These are phyloP conservation scores for Coemansia biformis DNA, from an alignment of 192 early-diverging fungal genomes.

Conservation along the genomic window DNA sequence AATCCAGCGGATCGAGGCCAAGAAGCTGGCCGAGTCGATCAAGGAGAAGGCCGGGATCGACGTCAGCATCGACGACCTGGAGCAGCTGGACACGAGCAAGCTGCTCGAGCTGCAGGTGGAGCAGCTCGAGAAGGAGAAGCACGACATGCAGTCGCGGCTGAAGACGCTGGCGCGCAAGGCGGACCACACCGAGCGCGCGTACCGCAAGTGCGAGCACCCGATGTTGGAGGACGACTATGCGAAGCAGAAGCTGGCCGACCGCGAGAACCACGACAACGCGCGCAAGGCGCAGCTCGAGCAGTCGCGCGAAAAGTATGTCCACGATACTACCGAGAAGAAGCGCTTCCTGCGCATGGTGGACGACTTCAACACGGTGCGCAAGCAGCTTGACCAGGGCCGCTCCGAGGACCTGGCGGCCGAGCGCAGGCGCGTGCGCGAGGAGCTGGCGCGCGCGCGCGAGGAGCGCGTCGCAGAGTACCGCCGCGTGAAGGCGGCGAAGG, in stretches of 20 bases:
- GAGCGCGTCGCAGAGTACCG: constrained; percentile 50
- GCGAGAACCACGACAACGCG: constrained; percentile 69
- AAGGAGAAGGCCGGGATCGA: constrained; percentile 61
- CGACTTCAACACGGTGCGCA: constrained; percentile 67
- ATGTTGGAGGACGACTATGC: constrained; percentile 88
- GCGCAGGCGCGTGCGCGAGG: constrained; percentile 58
- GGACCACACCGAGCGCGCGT: constrained; percentile 92
- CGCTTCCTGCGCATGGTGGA: constrained; percentile 75
- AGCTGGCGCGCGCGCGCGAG: constrained; percentile 42
- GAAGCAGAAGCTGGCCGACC: constrained; percentile 78
- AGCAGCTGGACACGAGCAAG: constrained; percentile 71
- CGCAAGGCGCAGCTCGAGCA: constrained; percentile 63
- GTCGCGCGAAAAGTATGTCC: constrained; percentile 59
- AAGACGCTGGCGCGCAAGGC: constrained; percentile 68
- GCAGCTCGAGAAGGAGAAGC: constrained; percentile 86
- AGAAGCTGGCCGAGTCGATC: constrained; percentile 76
- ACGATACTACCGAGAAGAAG: constrained; percentile 70
- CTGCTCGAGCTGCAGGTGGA: constrained; percentile 82
- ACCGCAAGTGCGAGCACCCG: constrained; percentile 84
- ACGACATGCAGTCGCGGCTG: constrained; percentile 71
- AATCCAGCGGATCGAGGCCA: constrained; percentile 76
- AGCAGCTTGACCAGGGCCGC: constrained; percentile 51
- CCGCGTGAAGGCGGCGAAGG: constrained; percentile 36
- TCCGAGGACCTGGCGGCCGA: constrained; percentile 59
- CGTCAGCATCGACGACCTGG: constrained; percentile 65